Percentiles rank a stretch among this genome's conserved stretches.
phyloP scores from a whole-genome alignment of 805 yeast genomes.

The Saturnispora hagleri region DNA sequence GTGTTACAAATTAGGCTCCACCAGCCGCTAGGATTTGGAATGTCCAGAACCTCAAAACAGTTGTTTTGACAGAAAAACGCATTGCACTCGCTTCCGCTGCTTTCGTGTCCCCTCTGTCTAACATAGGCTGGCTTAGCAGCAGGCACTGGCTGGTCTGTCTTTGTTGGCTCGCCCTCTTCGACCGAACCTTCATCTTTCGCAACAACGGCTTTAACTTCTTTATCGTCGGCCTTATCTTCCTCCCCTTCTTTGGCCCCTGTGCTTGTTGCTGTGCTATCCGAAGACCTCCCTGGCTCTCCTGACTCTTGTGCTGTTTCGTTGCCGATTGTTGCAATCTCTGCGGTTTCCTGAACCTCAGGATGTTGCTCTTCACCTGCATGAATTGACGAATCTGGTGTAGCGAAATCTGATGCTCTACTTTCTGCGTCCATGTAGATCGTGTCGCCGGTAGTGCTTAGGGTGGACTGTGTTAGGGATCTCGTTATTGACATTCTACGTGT shows the following conservation, averaged over 20 bases:
- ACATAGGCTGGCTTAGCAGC: constrained; percentile 9
- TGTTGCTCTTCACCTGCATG: not conserved
- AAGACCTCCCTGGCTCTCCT: not conserved
- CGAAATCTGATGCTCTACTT: constrained; percentile 9
- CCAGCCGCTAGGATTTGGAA: constrained; percentile 4
- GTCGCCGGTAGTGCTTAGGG: constrained; percentile 12
- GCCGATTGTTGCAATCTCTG: not conserved
- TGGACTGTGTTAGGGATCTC: constrained; percentile 10
- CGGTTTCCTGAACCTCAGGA: not conserved
- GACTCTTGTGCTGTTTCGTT: constrained; percentile 1
- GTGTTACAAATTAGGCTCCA: not conserved
- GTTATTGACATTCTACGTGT: constrained; percentile 1
- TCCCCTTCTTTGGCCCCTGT: not conserved
- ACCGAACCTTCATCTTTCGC: not conserved
- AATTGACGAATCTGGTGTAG: not conserved
- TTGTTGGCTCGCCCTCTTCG: not conserved
- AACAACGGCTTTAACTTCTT: not conserved
- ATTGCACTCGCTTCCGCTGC: constrained; percentile 24
- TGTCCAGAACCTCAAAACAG: constrained; percentile 11
- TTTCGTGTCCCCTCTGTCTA: constrained; percentile 18
- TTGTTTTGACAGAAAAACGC: constrained; percentile 20
- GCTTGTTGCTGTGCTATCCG: not conserved
- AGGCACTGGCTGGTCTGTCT: constrained; percentile 5
- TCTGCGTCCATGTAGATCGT: constrained; percentile 17
- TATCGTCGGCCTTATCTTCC: not conserved